Conservation (phyloP, 805 yeast species). For the Naumovozyma dairenensis region DNA sequence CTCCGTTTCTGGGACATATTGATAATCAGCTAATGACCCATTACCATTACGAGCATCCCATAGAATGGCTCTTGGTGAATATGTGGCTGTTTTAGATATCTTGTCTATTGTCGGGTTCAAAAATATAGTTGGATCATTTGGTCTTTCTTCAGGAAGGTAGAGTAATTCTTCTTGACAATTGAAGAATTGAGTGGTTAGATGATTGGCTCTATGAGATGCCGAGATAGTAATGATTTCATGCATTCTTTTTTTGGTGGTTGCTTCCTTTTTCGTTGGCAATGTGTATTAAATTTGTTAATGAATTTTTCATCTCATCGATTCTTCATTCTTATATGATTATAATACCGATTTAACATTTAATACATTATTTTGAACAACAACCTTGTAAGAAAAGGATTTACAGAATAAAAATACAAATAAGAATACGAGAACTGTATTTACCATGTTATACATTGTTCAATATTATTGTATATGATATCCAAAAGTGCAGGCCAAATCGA, state of each 20-base stretch:
- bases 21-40: conserved; percentile 55
- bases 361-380: too few species aligned
- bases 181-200: conserved; percentile 68
- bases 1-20: conserved; percentile 31
- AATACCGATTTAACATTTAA: too few species aligned
- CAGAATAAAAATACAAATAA: too few species aligned
- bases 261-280: too few species aligned
- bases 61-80: conserved; percentile 71
- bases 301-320: background rate
- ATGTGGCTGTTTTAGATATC: conserved; percentile 41
- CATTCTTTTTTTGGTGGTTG: too few species aligned
- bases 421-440: too few species aligned
- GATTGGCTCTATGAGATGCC: conserved; percentile 64
- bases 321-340: too few species aligned
- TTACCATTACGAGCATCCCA: conserved; percentile 75
- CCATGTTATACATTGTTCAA: too few species aligned
- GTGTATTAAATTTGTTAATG: too few species aligned
- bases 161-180: conserved; percentile 71
- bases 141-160: conserved; percentile 21
- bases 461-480: too few species aligned
- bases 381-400: too few species aligned
- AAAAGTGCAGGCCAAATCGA: too few species aligned
- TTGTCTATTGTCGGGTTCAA: conserved; percentile 34
- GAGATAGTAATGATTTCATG: conserved; percentile 67
- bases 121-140: conserved; percentile 37